Evolutionary conservation across 2,329 filamentous ascomycete species (phyloP), one percentile per base, ranked within the genome.

Genomic region (Hypoxylon sp.): DNA sequence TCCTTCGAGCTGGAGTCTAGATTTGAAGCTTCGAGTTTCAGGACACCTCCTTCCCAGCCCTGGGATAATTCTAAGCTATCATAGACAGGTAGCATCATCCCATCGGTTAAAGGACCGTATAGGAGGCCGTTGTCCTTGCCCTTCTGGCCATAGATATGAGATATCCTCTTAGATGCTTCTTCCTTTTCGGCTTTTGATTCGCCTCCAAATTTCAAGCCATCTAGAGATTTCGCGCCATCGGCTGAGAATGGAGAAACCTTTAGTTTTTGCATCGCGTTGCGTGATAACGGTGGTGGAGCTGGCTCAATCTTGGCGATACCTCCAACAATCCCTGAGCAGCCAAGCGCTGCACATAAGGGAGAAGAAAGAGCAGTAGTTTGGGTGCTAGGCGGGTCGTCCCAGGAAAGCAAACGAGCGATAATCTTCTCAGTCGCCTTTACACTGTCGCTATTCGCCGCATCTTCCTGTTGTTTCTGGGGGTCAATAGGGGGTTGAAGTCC

Each of bases 221-320:
- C 80, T 25, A 78, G 80, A 27, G 78, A 73, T 61, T 84, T 86
- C 3, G 78, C 73, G 15, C 73, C 72, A 36, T 75, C 71, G 1
- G 79, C 74, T 2, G 83, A 79, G 64, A 97, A 97, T 0, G 94
- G 94, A 47, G 88, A 89, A 2, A 99, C 76, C 62, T 89, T 92
- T 50, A 97, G 73, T 3, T 83, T 75, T 47, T 80, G 78, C 4
- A 90, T 75, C 0, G 83, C 78, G 29, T 82, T 84, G 51, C 84
- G 83, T 4, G 86, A 78, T n/a, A 91, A 74, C 42, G 88, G 89
- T 29, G 80, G 75, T 9, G 90, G 84, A 1, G 93, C 92, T 7
- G 89, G 86, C 67, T 97, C 91, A 20, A 99, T 79, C 55, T 93
- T 91, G 47, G 96, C 82, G 30, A 97, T 83, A 0, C 91, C 90